Conservation (phyloP, 345 rosid genomes). For the Linum lewisii region DNA sequence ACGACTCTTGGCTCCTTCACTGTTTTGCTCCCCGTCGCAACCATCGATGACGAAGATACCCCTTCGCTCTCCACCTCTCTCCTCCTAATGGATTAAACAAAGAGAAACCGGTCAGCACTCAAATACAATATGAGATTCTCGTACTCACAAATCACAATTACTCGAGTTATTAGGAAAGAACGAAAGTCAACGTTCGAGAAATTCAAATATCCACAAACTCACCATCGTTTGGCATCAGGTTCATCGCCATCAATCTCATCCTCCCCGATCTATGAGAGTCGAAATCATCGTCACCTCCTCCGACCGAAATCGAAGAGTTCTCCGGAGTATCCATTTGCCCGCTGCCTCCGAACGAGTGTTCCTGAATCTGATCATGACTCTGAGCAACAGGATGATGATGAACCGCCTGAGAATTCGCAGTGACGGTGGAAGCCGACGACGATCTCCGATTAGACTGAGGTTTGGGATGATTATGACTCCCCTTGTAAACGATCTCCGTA, state of each 20-base stretch:
- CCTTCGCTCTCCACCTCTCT: slow-evolving; percentile 71
- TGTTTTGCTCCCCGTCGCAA: slow-evolving; percentile 54
- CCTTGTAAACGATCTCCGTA: slow-evolving; percentile 83
- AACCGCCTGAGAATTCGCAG: slow-evolving; percentile 23
- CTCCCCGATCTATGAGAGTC: slow-evolving; percentile 62
- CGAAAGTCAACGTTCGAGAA: too few relatives aligned
- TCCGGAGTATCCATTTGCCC: slow-evolving; percentile 42
- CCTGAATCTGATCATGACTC: slow-evolving; percentile 30
- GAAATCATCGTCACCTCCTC: slow-evolving; percentile 42
- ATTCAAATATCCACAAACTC: too few relatives aligned
- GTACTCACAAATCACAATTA: slow-evolving; percentile 9
- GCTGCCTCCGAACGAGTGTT: slow-evolving; percentile 36
- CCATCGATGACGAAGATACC: slow-evolving; percentile 22
- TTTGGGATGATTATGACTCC: slow-evolving; percentile 81
- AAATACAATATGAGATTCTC: slow-evolving; percentile 1
- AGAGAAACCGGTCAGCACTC: slow-evolving; percentile 11
- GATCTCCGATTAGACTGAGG: slow-evolving; percentile 64
- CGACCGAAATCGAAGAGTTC: slow-evolving; percentile 64
- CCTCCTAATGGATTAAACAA: slow-evolving; percentile 36
- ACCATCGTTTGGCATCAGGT: slow-evolving; percentile 83
- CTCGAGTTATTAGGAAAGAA: too few relatives aligned
- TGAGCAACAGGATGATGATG: slow-evolving; percentile 18
- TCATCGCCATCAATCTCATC: slow-evolving; percentile 71
- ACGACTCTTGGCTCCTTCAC: slow-evolving; percentile 87
- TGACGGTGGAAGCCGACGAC: slow-evolving; percentile 25